These are phyloP conservation scores for Closterium sp. DNA, from an alignment of 139 green algal genomes.

Conservation along the genomic window DNA sequence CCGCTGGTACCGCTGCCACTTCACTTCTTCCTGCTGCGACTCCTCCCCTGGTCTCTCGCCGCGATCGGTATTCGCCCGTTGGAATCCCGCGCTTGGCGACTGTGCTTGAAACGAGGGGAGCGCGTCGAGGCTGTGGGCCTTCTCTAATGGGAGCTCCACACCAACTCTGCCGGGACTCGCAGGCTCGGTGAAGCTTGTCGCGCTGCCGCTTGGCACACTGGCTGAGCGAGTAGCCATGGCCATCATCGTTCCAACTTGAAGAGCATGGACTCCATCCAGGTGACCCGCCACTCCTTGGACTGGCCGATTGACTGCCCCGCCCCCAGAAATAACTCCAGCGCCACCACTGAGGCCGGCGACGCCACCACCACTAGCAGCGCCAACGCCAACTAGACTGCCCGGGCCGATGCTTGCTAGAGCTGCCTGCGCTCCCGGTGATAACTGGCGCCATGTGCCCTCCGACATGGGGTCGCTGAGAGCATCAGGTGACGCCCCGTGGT, in stretches of 20 bases:
- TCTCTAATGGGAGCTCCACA: background rate
- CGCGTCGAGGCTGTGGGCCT: background rate
- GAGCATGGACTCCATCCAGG: no score
- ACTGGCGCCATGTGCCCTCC: background rate
- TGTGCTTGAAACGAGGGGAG: background rate
- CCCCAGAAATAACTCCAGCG: background rate
- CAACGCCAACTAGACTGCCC: background rate
- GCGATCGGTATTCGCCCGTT: background rate
- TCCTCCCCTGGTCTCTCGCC: no score
- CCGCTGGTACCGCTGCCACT: background rate
- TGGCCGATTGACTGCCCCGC: background rate
- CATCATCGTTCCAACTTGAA: background rate
- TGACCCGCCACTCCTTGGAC: background rate
- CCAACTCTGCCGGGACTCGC: background rate
- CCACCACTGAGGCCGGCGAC: background rate
- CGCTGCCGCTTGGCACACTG: background rate
- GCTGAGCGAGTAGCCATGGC: background rate
- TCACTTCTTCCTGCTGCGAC: background rate
- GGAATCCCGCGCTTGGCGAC: background rate
- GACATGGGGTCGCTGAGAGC: background rate
- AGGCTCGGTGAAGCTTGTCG: background rate
- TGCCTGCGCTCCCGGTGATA: background rate
- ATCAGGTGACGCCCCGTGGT: background rate
- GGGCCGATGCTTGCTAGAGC: background rate
- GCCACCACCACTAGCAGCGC: background rate